phyloP scores from a whole-genome alignment of 352 stramenopile genomes.

The Pythium angustatum region DNA sequence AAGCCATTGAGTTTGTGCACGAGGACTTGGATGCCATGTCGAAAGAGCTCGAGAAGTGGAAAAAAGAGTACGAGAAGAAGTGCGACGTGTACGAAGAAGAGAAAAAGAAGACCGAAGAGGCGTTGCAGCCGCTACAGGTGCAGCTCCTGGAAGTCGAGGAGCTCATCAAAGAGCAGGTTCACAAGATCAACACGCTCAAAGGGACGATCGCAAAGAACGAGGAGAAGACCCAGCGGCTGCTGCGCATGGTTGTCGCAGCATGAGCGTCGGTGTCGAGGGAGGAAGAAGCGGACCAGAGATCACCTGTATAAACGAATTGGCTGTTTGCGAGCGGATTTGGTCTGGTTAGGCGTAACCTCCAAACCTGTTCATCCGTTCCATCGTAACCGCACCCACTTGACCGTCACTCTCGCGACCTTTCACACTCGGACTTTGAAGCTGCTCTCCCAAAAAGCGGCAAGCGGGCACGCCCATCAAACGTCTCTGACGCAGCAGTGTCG shows the following conservation, averaged over 20 bases:
- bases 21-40: constrained; percentile 94
- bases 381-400: too few relatives aligned
- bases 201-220: constrained; percentile 93
- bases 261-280: too few relatives aligned
- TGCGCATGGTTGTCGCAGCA: constrained; percentile 87
- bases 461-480: too few relatives aligned
- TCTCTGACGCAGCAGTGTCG: too few relatives aligned
- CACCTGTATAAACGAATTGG: too few relatives aligned
- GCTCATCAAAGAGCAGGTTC: constrained; percentile 89
- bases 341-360: too few relatives aligned
- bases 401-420: too few relatives aligned
- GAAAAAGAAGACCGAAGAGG: constrained; percentile 81
- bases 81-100: constrained; percentile 81
- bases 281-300: too few relatives aligned
- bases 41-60: constrained; percentile 92
- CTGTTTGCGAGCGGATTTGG: too few relatives aligned
- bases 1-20: constrained; percentile 93
- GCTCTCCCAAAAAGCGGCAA: too few relatives aligned
- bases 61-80: constrained; percentile 79
- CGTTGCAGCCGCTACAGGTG: constrained; percentile 76
- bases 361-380: too few relatives aligned
- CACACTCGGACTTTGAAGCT: too few relatives aligned
- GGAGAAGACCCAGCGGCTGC: constrained; percentile 87
- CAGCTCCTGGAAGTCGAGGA: constrained; percentile 89
- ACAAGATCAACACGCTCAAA: constrained; percentile 93